Evolutionary conservation across 495 filamentous ascomycete genomes (phyloP).

Genomic region (Daldinia caldariorum): DNA sequence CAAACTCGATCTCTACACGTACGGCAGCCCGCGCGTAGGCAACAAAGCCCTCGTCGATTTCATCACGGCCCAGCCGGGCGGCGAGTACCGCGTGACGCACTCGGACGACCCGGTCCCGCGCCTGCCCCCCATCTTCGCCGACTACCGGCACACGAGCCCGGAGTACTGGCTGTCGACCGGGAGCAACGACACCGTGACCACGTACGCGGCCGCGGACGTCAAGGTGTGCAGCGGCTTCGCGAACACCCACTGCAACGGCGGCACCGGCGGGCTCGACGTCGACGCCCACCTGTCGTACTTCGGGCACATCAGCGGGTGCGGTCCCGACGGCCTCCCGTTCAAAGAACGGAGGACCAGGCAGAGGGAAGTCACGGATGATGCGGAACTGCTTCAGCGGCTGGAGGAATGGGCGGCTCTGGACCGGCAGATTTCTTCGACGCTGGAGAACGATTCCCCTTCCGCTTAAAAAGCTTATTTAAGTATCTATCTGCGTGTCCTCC

Average conservation of each 20-base stretch:
- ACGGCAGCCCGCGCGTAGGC: constrained; percentile 74
- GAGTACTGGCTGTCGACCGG: constrained; percentile 68
- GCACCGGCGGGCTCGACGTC: constrained; percentile 46
- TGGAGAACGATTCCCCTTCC: constrained; percentile 1
- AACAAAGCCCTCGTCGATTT: constrained; percentile 64
- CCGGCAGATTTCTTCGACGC: constrained; percentile 15
- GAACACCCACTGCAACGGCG: constrained; percentile 55
- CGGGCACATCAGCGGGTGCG: constrained; percentile 48
- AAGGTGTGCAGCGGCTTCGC: constrained; percentile 51
- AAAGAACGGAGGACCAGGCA: constrained; percentile 29
- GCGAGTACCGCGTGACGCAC: constrained; percentile 74
- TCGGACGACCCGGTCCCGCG: constrained; percentile 72
- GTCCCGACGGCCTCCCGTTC: constrained; percentile 30
- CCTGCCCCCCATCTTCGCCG: constrained; percentile 64
- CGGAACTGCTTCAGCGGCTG: constrained; percentile 45
- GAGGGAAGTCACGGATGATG: constrained; percentile 45
- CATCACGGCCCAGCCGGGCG: constrained; percentile 59
- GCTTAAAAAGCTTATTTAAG: not conserved
- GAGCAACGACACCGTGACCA: constrained; percentile 30
- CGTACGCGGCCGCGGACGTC: constrained; percentile 47
- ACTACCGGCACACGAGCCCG: constrained; percentile 70
- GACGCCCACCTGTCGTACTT: constrained; percentile 54
- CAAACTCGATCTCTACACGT: constrained; percentile 64
- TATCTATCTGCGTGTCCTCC: not conserved
- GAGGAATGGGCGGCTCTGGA: constrained; percentile 48